These are phyloP conservation scores for Leucocoprinus leucothites DNA, from an alignment of 768 basidiomycete species.

Conservation along the genomic window DNA sequence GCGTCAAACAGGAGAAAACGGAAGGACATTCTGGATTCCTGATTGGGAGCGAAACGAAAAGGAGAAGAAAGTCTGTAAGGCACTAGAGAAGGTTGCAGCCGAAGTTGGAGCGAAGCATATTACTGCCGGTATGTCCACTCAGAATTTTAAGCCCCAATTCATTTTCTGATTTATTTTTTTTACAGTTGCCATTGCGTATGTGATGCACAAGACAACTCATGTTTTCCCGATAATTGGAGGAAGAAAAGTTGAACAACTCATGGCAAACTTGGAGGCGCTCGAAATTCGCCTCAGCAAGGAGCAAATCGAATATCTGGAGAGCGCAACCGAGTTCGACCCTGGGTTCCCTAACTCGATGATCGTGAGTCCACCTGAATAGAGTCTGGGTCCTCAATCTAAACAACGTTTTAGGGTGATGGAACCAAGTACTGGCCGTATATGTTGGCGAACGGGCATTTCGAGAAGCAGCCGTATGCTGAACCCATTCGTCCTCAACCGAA, in stretches of 20 bases:
- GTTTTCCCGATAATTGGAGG: conserved; percentile 51
- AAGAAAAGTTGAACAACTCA: conserved; percentile 49
- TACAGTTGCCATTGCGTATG: conserved; percentile 47
- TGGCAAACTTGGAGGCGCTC: conserved; percentile 46
- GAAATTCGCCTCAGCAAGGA: conserved; percentile 36
- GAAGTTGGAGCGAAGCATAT: conserved; percentile 47
- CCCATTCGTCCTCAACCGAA: conserved; percentile 15
- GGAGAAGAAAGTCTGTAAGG: conserved; percentile 38
- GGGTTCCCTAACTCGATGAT: conserved; percentile 38
- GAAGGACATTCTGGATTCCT: conserved; percentile 24
- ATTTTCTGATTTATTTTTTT: not conserved
- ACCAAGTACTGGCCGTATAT: not conserved
- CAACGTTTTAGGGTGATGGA: not conserved
- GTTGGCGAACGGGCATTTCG: not conserved
- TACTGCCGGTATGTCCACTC: conserved; percentile 32
- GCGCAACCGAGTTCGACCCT: conserved; percentile 34
- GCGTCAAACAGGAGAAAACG: conserved; percentile 31
- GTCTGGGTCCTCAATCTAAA: not conserved
- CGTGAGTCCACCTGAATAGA: conserved; percentile 18
- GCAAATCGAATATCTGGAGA: conserved; percentile 43
- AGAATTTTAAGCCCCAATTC: too few relatives aligned
- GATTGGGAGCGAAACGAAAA: conserved; percentile 45
- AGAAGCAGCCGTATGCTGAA: not conserved
- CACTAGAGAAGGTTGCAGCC: conserved; percentile 46
- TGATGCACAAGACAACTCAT: conserved; percentile 51